Conservation (phyloP, 495 filamentous ascomycete species). For the Thozetella sp. region DNA sequence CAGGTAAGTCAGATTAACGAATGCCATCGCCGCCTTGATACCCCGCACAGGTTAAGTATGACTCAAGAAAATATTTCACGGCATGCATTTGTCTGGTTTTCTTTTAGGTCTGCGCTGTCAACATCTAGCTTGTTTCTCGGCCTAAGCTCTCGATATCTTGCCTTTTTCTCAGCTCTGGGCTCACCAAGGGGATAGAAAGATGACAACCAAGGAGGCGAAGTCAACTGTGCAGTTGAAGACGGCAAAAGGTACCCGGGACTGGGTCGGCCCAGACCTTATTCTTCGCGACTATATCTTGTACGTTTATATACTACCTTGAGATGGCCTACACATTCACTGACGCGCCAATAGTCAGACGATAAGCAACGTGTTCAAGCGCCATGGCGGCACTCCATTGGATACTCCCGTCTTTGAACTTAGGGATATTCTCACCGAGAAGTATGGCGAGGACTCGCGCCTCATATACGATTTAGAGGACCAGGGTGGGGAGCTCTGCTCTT, state of each 20-base stretch:
- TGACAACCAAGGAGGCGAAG: no score
- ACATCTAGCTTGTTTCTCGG: no score
- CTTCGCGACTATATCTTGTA: conserved; percentile 22
- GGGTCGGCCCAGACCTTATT: conserved; percentile 18
- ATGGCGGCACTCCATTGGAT: conserved; percentile 41
- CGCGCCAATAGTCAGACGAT: conserved; percentile 18
- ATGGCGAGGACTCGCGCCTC: conserved; percentile 80
- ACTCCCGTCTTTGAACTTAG: conserved; percentile 53
- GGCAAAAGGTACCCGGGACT: conserved; percentile 26
- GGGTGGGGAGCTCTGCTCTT: conserved; percentile 79
- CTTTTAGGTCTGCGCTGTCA: no score
- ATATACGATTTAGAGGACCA: conserved; percentile 92
- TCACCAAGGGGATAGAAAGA: no score
- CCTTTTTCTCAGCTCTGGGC: no score
- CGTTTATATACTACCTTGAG: not conserved
- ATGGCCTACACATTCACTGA: not conserved
- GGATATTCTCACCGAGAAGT: conserved; percentile 79
- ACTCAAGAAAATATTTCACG: no score
- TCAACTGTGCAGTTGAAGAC: conserved; percentile 34
- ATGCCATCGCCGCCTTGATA: no score
- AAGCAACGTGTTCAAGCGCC: conserved; percentile 33
- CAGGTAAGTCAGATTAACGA: no score
- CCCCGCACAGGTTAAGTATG: no score
- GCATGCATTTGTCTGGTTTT: no score
- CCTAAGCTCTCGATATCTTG: no score